Evolutionary conservation across 139 green algal genomes (phyloP).

Genomic region (Deuterostichococcus epilithicus): DNA sequence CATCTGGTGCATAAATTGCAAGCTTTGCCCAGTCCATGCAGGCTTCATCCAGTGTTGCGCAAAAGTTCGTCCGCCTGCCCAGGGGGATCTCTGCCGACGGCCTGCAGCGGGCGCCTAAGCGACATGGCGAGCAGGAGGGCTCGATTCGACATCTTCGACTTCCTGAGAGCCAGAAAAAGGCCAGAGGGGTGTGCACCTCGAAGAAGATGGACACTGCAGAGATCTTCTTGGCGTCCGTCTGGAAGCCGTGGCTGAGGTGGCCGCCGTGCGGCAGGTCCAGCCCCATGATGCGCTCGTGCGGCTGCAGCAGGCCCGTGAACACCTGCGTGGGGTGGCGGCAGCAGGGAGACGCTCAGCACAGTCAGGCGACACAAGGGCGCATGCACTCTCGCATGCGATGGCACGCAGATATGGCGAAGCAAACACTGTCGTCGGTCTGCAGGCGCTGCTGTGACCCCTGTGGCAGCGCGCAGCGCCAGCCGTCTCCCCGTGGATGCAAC

Average conservation of each 20-base stretch:
- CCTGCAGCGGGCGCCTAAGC: background rate
- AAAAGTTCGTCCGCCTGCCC: too few relatives aligned
- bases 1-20: too few relatives aligned
- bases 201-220: slow-evolving; percentile 96
- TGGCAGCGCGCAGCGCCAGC: too few relatives aligned
- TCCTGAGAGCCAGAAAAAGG: background rate
- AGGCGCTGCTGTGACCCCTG: too few relatives aligned
- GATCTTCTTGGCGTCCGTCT: slow-evolving; percentile 98
- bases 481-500: too few relatives aligned
- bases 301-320: slow-evolving; percentile 95
- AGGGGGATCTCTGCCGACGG: background rate
- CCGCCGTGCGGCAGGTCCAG: slow-evolving; percentile 96
- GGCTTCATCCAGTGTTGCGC: too few relatives aligned
- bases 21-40: too few relatives aligned
- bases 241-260: slow-evolving; percentile 95
- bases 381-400: too few relatives aligned
- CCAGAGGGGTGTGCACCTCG: slow-evolving; percentile 51
- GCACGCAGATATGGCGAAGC: too few relatives aligned
- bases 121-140: background rate
- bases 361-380: too few relatives aligned
- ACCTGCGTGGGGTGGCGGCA: slow-evolving; percentile 49
- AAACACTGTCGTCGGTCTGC: too few relatives aligned
- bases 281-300: slow-evolving; percentile 98
- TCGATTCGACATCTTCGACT: background rate
- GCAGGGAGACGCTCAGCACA: background rate